Conservation (phyloP, 202 grass and related monocot species). For the Saccharum hybrid region DNA sequence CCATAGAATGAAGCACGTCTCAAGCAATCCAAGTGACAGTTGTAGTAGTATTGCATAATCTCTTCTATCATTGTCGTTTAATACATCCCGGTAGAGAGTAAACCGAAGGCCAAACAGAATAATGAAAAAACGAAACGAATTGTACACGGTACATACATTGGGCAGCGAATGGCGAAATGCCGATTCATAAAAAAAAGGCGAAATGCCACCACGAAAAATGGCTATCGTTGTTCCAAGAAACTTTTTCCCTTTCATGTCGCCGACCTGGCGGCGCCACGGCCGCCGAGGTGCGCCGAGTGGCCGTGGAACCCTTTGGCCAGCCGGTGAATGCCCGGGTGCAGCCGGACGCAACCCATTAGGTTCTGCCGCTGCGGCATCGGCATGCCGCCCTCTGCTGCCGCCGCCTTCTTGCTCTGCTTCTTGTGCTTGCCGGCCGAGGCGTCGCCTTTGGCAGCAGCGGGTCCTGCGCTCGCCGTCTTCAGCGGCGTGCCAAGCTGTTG, state of each 20-base stretch:
- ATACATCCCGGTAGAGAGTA: slow-evolving; percentile 15
- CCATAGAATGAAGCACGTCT: background rate
- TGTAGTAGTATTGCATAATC: background rate
- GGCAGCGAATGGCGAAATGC: background rate
- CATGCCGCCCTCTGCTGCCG: slow-evolving; percentile 28
- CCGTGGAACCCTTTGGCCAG: slow-evolving; percentile 61
- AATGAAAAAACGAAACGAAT: background rate
- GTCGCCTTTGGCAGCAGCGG: slow-evolving; percentile 35
- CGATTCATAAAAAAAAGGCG: too few relatives aligned
- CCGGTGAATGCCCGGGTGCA: slow-evolving; percentile 68
- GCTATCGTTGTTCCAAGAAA: background rate
- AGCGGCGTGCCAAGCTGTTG: background rate
- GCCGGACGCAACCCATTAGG: slow-evolving; percentile 63
- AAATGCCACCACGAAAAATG: background rate
- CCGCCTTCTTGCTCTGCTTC: slow-evolving; percentile 47
- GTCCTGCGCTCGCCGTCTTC: slow-evolving; percentile 26
- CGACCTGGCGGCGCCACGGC: slow-evolving; percentile 41
- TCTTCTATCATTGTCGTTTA: slow-evolving; percentile 4
- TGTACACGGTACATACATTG: slow-evolving; percentile 4
- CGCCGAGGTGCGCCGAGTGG: slow-evolving; percentile 50
- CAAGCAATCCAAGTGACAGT: background rate
- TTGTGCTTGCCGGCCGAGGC: slow-evolving; percentile 41
- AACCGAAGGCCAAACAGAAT: slow-evolving; percentile 20
- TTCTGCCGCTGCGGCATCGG: slow-evolving; percentile 43
- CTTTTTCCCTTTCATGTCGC: slow-evolving; percentile 29